These are phyloP conservation scores for Solanum chacoense DNA, from an alignment of 305 asterid species.

Conservation along the genomic window DNA sequence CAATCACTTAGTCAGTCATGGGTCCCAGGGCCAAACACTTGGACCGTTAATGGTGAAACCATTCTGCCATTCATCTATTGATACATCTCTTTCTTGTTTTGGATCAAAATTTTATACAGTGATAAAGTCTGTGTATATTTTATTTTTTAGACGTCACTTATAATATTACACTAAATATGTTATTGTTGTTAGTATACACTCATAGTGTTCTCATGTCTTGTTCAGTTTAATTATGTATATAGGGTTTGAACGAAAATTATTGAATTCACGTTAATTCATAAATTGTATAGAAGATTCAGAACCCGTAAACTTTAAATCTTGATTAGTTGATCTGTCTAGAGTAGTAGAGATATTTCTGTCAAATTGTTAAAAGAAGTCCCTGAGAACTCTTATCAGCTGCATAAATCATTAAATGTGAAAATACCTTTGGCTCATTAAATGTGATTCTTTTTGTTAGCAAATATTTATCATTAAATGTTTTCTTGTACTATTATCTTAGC, in stretches of 20 bases:
- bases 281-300: neutral
- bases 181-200: neutral
- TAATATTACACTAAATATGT: neutral
- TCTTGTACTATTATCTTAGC: neutral
- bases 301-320: neutral
- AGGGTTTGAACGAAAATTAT: neutral
- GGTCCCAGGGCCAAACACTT: neutral
- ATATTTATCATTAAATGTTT: neutral
- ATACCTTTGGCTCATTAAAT: neutral
- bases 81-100: neutral
- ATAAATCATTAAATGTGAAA: neutral
- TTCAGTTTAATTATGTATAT: neutral
- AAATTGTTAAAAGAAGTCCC: neutral
- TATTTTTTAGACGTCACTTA: neutral
- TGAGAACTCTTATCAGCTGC: neutral
- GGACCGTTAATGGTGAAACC: constrained; percentile 5
- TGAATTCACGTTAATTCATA: neutral
- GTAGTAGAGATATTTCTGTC: neutral
- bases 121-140: neutral
- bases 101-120: neutral
- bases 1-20: neutral
- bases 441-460: neutral
- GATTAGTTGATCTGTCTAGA: neutral
- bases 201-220: neutral
- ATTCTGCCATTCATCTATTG: neutral